These are phyloP conservation scores for Daedaleopsis nitida DNA, from an alignment of 768 basidiomycete genomes.

Conservation along the genomic window DNA sequence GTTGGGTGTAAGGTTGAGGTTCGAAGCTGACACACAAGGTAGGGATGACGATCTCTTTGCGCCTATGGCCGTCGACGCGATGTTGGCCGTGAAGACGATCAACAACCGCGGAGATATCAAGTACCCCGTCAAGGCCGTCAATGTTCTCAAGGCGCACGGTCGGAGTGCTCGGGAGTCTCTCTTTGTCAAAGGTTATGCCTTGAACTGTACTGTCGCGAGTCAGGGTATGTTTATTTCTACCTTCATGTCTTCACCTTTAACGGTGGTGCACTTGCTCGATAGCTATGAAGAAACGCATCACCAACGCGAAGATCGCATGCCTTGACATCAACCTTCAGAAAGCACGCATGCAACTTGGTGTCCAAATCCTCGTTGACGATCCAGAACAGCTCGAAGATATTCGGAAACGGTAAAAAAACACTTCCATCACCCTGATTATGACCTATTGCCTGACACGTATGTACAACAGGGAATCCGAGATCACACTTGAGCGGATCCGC, in stretches of 20 bases:
- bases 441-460: neutral
- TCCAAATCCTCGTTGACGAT: slow-evolving; percentile 96
- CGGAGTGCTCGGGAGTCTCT: slow-evolving; percentile 93
- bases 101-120: slow-evolving; percentile 95
- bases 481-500: slow-evolving; percentile 91
- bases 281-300: slow-evolving; percentile 98
- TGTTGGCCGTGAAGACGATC: slow-evolving; percentile 94
- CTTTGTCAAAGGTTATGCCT: slow-evolving; percentile 93
- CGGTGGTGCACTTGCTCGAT: neutral
- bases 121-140: slow-evolving; percentile 99
- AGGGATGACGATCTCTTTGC: slow-evolving; percentile 98
- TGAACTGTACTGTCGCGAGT: slow-evolving; percentile 98
- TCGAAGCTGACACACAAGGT: neutral
- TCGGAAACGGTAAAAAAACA: slow-evolving; percentile 72
- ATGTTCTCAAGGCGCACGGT: slow-evolving; percentile 97
- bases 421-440: neutral
- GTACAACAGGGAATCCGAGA: slow-evolving; percentile 81
- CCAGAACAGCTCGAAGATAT: slow-evolving; percentile 97
- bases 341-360: slow-evolving; percentile 94
- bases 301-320: slow-evolving; percentile 95
- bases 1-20: neutral
- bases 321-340: slow-evolving; percentile 98
- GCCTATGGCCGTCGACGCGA: slow-evolving; percentile 98
- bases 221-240: slow-evolving; percentile 68
- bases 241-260: neutral